Evolutionary conservation across 148 eudicot genomes (phyloP).

Genomic region (Amaranthus cruentus): DNA sequence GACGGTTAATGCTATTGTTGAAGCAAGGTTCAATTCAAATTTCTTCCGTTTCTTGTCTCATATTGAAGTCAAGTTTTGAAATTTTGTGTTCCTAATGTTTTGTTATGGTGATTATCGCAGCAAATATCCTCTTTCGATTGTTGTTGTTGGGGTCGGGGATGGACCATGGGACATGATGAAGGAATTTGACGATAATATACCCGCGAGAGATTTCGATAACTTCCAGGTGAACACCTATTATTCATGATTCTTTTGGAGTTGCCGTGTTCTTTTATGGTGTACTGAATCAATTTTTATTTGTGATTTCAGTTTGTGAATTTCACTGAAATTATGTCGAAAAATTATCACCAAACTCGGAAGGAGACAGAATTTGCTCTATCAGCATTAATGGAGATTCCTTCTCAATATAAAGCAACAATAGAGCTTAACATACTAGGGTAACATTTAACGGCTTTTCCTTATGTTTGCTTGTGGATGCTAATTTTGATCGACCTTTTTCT

Average conservation of each 20-base stretch:
- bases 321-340: slow-evolving; percentile 82
- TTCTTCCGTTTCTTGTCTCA: not conserved
- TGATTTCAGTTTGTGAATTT: slow-evolving; percentile 82
- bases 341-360: slow-evolving; percentile 52
- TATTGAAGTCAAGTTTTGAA: not conserved
- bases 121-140: slow-evolving; percentile 85
- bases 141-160: slow-evolving; percentile 97
- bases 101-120: slow-evolving; percentile 38
- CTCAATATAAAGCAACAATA: slow-evolving; percentile 83
- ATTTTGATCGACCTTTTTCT: too few relatives aligned
- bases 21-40: slow-evolving; percentile 53
- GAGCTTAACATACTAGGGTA: slow-evolving; percentile 86
- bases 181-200: slow-evolving; percentile 95
- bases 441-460: not conserved
- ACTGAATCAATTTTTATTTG: not conserved
- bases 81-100: slow-evolving; percentile 12
- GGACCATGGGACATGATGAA: slow-evolving; percentile 99
- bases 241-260: not conserved
- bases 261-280: not conserved
- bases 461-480: not conserved
- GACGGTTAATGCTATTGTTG: slow-evolving; percentile 84
- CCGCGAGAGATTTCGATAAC: slow-evolving; percentile 89
- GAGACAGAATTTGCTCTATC: slow-evolving; percentile 90
- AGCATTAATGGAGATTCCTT: slow-evolving; percentile 92
- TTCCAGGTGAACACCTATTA: slow-evolving; percentile 57